phyloP scores from a whole-genome alignment of 2,329 filamentous ascomycete species.

The Calonectria hawksworthii region DNA sequence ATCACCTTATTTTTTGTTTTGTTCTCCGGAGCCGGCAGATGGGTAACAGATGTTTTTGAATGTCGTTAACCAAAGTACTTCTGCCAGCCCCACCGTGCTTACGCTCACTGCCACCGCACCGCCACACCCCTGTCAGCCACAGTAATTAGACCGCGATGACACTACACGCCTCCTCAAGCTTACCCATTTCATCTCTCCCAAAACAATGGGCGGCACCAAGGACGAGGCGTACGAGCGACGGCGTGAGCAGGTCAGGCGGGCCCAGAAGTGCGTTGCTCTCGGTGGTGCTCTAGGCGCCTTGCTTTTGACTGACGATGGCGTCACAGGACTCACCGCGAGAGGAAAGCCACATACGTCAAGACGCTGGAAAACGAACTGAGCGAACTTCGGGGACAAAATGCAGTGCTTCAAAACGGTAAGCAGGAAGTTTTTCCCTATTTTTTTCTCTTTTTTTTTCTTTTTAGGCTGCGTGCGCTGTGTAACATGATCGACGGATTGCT shows the following conservation, averaged over 20 bases:
- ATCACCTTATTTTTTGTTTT: too few relatives aligned
- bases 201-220: neutral
- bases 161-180: neutral
- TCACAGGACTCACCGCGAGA: neutral
- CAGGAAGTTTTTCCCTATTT: fast-evolving
- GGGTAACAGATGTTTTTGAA: too few relatives aligned
- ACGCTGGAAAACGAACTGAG: neutral
- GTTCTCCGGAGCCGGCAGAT: too few relatives aligned
- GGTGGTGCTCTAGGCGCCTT: neutral
- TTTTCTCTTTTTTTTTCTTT: too few relatives aligned
- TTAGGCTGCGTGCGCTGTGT: neutral
- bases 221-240: neutral
- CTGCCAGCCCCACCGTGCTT: neutral
- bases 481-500: neutral
- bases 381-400: neutral
- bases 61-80: too few relatives aligned
- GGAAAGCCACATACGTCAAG: neutral
- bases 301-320: neutral
- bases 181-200: neutral
- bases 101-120: neutral
- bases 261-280: neutral
- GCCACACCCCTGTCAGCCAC: neutral
- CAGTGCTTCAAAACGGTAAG: neutral
- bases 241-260: neutral
- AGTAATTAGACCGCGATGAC: neutral